A percentile compares a stretch with the other conserved stretches of the same genome.
These are phyloP conservation scores for Candida tammaniensis DNA, from an alignment of 805 yeast species.

Conservation along the genomic window DNA sequence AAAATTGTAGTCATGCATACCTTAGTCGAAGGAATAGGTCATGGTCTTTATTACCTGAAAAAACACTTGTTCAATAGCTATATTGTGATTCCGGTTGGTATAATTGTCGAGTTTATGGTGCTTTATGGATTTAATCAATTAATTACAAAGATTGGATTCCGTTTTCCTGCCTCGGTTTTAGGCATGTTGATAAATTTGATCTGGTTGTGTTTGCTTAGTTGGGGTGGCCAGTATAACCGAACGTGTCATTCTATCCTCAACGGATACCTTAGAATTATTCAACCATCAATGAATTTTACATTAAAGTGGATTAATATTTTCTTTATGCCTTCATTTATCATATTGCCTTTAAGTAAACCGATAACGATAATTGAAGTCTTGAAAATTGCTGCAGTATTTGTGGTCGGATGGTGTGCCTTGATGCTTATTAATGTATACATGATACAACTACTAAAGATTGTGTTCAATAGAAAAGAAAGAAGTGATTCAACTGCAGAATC, in stretches of 20 bases:
- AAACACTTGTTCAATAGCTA: conserved; percentile 41
- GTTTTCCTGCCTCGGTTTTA: conserved; percentile 69
- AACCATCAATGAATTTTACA: conserved; percentile 66
- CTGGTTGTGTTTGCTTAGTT: conserved; percentile 38
- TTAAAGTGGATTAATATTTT: conserved; percentile 76
- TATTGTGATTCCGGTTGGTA: conserved; percentile 48
- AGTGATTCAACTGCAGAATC: conserved; percentile 7
- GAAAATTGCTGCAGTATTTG: conserved; percentile 71
- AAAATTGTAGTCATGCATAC: no score
- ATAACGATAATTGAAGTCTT: conserved; percentile 67
- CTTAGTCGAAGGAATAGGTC: conserved; percentile 6
- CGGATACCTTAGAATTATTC: conserved; percentile 37
- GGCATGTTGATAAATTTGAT: conserved; percentile 62
- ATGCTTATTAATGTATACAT: conserved; percentile 44
- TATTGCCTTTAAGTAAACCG: conserved; percentile 64
- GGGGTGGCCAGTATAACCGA: conserved; percentile 14
- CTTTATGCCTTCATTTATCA: conserved; percentile 75
- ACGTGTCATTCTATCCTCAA: conserved; percentile 20
- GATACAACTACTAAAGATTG: conserved; percentile 27
- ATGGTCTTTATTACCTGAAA: conserved; percentile 33
- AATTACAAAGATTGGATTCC: conserved; percentile 44
- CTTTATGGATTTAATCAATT: conserved; percentile 54
- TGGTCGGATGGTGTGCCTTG: conserved; percentile 55
- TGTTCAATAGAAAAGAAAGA: conserved; percentile 10
- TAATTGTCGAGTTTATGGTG: conserved; percentile 40